Conservation (phyloP, 2,329 filamentous ascomycete genomes). For the Volutella citrinella region DNA sequence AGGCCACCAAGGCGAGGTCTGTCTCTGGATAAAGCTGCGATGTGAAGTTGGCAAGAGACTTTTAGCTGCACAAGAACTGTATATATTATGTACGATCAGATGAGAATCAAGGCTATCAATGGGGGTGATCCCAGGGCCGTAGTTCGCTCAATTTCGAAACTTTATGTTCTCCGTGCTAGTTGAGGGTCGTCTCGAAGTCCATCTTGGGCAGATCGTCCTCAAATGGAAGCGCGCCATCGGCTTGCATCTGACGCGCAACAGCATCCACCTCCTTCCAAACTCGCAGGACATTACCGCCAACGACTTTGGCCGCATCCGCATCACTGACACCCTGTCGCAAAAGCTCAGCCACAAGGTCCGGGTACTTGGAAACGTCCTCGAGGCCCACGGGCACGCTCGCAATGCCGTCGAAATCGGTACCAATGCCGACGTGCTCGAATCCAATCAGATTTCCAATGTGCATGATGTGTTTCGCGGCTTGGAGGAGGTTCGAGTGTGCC, state of each 20-base stretch:
- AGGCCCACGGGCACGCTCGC: constrained; percentile 64
- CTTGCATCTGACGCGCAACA: constrained; percentile 65
- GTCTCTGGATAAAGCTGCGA: no score
- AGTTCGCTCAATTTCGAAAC: no score
- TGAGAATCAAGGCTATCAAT: no score
- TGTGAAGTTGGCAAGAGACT: no score
- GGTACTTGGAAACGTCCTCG: constrained; percentile 83
- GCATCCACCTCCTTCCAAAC: constrained; percentile 80
- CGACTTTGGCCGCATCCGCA: constrained; percentile 69
- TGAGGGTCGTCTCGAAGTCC: no score
- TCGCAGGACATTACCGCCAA: constrained; percentile 75
- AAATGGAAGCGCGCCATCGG: constrained; percentile 47
- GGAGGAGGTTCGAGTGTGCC: constrained; percentile 67
- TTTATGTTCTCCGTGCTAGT: no score
- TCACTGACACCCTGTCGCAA: constrained; percentile 72
- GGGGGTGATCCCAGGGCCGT: no score
- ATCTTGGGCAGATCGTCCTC: constrained; percentile 46
- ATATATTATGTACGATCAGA: constrained; percentile 29
- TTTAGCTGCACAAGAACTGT: constrained; percentile 29
- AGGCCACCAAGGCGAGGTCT: no score
- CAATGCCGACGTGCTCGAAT: constrained; percentile 83
- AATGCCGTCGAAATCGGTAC: constrained; percentile 88
- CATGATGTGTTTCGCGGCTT: constrained; percentile 76
- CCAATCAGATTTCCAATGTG: constrained; percentile 82
- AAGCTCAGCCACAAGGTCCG: constrained; percentile 72